Conservation (phyloP, 495 filamentous ascomycete genomes). For the Penicillium macrosclerotiorum region DNA sequence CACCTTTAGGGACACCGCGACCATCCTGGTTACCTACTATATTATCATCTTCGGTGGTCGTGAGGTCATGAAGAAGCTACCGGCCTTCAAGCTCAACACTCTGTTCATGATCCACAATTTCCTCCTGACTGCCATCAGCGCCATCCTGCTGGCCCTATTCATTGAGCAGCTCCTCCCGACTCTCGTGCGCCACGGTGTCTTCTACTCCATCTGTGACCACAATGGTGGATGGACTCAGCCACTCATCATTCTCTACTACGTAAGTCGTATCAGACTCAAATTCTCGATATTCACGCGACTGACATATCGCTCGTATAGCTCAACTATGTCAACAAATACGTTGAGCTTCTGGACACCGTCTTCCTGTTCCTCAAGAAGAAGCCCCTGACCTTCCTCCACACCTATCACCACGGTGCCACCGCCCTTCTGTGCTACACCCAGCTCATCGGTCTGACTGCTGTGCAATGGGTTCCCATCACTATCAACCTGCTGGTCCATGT, state of each 20-base stretch:
- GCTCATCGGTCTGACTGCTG: constrained; percentile 63
- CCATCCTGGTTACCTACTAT: constrained; percentile 62
- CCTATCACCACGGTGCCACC: constrained; percentile 72
- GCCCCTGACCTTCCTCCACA: constrained; percentile 74
- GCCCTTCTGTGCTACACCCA: constrained; percentile 72
- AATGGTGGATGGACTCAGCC: constrained; percentile 66
- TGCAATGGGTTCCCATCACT: constrained; percentile 66
- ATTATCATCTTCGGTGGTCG: constrained; percentile 64
- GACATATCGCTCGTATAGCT: constrained; percentile 43
- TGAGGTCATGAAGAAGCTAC: constrained; percentile 61
- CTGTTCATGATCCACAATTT: constrained; percentile 73
- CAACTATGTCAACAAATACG: constrained; percentile 72
- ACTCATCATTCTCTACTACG: constrained; percentile 67
- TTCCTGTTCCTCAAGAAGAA: constrained; percentile 76
- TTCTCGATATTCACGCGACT: constrained; percentile 17
- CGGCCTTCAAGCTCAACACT: constrained; percentile 58
- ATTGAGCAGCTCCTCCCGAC: constrained; percentile 64
- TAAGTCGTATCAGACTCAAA: constrained; percentile 45
- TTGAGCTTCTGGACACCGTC: constrained; percentile 67
- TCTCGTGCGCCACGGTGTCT: constrained; percentile 56
- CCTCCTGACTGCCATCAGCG: constrained; percentile 61
- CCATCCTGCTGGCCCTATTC: constrained; percentile 59
- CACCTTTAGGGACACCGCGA: constrained; percentile 54
- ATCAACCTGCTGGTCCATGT: constrained; percentile 70
- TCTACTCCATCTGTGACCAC: constrained; percentile 63